Evolutionary conservation across 140 eudicot species (phyloP), one percentile per base, ranked within the genome.

Genomic region (Ambrosia hybrid): DNA sequence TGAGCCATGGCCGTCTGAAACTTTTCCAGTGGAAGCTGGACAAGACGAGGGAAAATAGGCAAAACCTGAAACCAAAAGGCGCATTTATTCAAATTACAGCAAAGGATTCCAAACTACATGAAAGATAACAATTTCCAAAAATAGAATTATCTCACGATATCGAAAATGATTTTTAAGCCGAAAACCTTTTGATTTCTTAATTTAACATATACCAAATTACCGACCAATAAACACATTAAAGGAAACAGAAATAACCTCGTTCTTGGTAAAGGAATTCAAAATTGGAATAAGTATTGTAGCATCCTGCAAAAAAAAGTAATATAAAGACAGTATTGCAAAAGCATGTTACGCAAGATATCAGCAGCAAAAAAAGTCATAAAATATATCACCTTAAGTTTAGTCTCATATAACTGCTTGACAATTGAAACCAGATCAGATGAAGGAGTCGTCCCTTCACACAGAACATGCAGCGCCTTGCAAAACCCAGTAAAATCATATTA

Each of bases 31-130:
- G 97, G 97, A 74, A 95, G 99, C 56, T 81, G 83, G 4, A 95
- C 95, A 68, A 95, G 96, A 51, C 85, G 92, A 65, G 99, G 99
- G 72, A 95, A 95, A 75, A 95, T 85, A 48, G 97, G 96, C 85
- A 91, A 79, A 71, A 95, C 99, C 99, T 94, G 86, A 71, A 61
- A 78, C 46, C 75, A 64, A 34, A 78, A 49, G 3, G 74, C 68
- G 36, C 65, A 55, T 51, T 6, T 30, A 30, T 30, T 30, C 34
- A 30, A 30, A 30, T 30, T 30, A 30, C 34, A 65, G 17, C 34
- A 70, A 33, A 77, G 30, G 46, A 16, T 71, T 14, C 61, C 8
- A 13, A 51, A 13, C 52, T 48, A 16, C 55, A 21, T 10, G 12
- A 30, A 71, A 70, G 45, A 7, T 62, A 64, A 65, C n/a, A 9